These are phyloP conservation scores for Microthyrium microscopicum DNA, from an alignment of 2,329 filamentous ascomycete genomes.

Conservation along the genomic window DNA sequence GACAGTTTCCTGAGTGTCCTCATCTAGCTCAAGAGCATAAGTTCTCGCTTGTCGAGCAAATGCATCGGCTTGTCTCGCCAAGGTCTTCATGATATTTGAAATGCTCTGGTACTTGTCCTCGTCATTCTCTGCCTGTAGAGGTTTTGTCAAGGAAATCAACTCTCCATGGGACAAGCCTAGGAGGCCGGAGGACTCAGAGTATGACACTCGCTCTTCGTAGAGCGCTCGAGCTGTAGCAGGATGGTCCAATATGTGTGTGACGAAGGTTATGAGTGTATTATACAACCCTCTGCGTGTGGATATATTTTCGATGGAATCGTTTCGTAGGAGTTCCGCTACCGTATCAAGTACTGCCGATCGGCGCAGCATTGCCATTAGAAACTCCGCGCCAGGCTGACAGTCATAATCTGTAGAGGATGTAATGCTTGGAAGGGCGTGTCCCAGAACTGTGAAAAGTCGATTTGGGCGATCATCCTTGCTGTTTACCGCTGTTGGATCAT, in stretches of 20 bases:
- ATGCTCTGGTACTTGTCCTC: conserved; percentile 8
- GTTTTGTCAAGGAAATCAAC: conserved; percentile 10
- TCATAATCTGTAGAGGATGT: conserved; percentile 12
- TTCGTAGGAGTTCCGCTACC: conserved; percentile 22
- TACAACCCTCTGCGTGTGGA: conserved; percentile 21
- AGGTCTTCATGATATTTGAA: conserved; percentile 10
- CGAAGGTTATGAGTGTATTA: conserved; percentile 22
- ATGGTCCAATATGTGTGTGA: conserved; percentile 20
- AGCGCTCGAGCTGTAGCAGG: conserved; percentile 17
- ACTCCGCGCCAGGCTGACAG: conserved; percentile 16
- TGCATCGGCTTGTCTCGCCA: conserved; percentile 12
- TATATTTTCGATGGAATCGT: conserved; percentile 24
- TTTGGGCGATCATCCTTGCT: background rate
- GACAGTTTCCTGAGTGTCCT: conserved; percentile 15
- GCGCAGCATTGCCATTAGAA: conserved; percentile 18
- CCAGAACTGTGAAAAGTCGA: conserved; percentile 8
- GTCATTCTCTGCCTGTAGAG: conserved; percentile 9
- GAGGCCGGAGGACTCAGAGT: conserved; percentile 20
- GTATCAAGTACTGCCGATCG: conserved; percentile 21
- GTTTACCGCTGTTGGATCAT: background rate
- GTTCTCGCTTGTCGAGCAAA: conserved; percentile 13
- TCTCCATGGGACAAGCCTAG: conserved; percentile 18
- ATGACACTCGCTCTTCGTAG: conserved; percentile 18
- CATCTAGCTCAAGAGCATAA: conserved; percentile 10
- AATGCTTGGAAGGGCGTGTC: conserved; percentile 14